A percentile compares a stretch with the other conserved stretches of the same genome.
Evolutionary conservation across 805 yeast genomes (phyloP).

Genomic region (Saccharomycopsis oosterbeekiorum): DNA sequence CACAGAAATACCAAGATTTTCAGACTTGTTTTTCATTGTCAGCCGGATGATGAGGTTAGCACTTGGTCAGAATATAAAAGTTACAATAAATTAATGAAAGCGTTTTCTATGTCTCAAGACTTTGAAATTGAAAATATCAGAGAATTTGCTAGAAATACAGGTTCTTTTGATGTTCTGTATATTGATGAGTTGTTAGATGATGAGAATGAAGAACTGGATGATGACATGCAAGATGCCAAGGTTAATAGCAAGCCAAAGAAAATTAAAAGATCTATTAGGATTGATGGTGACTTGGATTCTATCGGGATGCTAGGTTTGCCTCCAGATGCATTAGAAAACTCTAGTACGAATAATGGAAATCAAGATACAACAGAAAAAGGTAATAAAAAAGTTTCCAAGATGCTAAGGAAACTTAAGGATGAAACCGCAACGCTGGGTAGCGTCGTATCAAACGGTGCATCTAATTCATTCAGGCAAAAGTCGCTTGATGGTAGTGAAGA

Average conservation of each 20-base stretch:
- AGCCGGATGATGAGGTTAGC: constrained; percentile 87
- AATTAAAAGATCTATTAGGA: background rate
- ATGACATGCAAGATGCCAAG: background rate
- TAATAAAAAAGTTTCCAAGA: background rate
- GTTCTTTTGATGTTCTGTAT: background rate
- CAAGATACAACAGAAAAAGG: background rate
- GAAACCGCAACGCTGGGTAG: background rate
- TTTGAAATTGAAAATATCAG: constrained; percentile 20
- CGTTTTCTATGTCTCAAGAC: constrained; percentile 35
- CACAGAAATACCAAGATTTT: constrained; percentile 72
- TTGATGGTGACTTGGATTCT: background rate
- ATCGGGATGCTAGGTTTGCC: background rate
- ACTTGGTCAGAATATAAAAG: constrained; percentile 86
- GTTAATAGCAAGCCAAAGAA: background rate
- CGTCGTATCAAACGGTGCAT: background rate
- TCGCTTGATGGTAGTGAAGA: background rate
- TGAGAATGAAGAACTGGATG: background rate
- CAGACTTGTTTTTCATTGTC: constrained; percentile 81
- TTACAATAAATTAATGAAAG: constrained; percentile 47
- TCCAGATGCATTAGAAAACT: background rate
- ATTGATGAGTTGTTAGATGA: background rate
- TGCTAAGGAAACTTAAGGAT: background rate
- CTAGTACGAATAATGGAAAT: background rate
- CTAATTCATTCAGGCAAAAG: background rate
- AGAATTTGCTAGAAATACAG: constrained; percentile 3